A percentile compares a stretch with the other conserved stretches of the same genome.
Conservation (phyloP, 1,139 yeast species). For the Candida pseudocylindracea region DNA sequence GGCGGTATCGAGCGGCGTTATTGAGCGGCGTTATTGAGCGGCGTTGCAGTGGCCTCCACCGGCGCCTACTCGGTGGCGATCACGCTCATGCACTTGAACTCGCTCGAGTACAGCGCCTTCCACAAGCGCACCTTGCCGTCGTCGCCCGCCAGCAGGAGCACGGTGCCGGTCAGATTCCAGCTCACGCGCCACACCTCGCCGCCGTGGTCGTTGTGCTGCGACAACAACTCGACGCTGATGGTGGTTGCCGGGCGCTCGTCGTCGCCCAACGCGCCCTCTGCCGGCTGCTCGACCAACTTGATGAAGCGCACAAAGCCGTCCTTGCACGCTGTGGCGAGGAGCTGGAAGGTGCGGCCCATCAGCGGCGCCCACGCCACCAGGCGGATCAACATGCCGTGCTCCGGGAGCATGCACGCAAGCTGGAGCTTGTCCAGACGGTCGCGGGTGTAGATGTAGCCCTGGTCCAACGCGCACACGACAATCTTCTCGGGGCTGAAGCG, state of each 20-base stretch:
- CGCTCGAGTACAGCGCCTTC: constrained; percentile 72
- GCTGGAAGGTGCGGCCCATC: constrained; percentile 75
- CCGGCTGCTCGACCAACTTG: constrained; percentile 17
- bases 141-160: constrained; percentile 84
- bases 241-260: constrained; percentile 5
- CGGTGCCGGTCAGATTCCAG: constrained; percentile 90
- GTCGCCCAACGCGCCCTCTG: constrained; percentile 9
- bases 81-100: constrained; percentile 84
- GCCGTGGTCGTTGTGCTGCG: constrained; percentile 41
- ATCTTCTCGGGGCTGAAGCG: constrained; percentile 47
- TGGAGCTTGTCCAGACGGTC: constrained; percentile 5
- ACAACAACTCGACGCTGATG: constrained; percentile 14
- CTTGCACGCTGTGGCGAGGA: constrained; percentile 87
- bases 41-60: no score
- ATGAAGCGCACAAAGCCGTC: constrained; percentile 83
- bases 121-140: constrained; percentile 84
- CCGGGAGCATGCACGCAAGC: constrained; percentile 28
- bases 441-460: constrained; percentile 49
- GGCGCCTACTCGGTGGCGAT: constrained; percentile 10
- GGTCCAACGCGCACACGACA: constrained; percentile 73
- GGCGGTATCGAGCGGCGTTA: no score
- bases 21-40: no score
- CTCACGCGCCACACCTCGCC: constrained; percentile 92
- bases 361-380: constrained; percentile 96
- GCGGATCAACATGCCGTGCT: constrained; percentile 70